Evolutionary conservation across 805 yeast genomes (phyloP).

Genomic region (Hanseniaspora lachancei): DNA sequence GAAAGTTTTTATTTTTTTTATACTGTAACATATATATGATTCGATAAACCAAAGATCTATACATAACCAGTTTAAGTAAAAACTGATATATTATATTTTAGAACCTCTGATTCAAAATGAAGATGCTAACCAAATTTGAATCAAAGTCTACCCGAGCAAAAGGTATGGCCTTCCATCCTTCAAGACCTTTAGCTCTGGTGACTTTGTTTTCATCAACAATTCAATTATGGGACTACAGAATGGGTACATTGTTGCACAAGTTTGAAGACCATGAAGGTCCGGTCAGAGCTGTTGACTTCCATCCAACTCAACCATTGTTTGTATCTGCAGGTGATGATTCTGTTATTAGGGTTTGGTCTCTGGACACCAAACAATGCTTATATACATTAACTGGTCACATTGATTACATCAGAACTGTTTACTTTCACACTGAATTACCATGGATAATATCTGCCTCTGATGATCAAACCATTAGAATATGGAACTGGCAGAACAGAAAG

Average conservation of each 20-base stretch:
- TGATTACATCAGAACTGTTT: conserved; percentile 89
- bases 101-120: conserved; percentile 34
- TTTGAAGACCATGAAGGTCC: conserved; percentile 99
- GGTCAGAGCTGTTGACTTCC: conserved; percentile 88
- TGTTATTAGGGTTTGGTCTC: conserved; percentile 89
- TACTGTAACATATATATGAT: no score
- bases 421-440: conserved; percentile 89
- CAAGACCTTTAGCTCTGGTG: conserved; percentile 87
- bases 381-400: conserved; percentile 87
- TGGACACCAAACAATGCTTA: conserved; percentile 77
- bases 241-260: conserved; percentile 94
- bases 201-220: conserved; percentile 96
- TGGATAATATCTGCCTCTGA: conserved; percentile 95
- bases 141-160: conserved; percentile 96
- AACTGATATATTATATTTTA: not conserved
- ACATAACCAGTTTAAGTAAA: not conserved
- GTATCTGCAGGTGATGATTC: conserved; percentile 97
- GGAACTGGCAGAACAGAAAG: conserved; percentile 99
- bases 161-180: conserved; percentile 93
- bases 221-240: conserved; percentile 97
- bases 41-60: not conserved
- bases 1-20: no score
- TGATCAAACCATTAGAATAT: conserved; percentile 94
- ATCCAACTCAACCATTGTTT: conserved; percentile 94
- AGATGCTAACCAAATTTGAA: conserved; percentile 83